These are phyloP conservation scores for Ophiosphaerella herpotricha DNA, from an alignment of 2,329 filamentous ascomycete genomes.

Conservation along the genomic window DNA sequence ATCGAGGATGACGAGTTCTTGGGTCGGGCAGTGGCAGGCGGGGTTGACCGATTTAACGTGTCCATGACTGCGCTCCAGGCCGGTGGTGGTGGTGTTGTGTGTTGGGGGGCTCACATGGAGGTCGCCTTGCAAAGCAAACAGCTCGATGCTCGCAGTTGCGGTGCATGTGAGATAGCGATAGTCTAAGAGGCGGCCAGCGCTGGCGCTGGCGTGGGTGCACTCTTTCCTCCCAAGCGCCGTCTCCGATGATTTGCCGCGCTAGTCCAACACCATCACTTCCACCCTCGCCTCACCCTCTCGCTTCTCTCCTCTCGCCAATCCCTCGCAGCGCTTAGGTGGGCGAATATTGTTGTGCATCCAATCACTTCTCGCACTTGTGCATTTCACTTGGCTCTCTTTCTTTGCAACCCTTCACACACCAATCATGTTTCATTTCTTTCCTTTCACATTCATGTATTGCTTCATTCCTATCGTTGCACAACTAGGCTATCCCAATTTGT, in stretches of 20 bases:
- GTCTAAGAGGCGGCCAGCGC: constrained; percentile 7
- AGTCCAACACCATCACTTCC: constrained; percentile 2
- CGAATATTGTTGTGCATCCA: not conserved
- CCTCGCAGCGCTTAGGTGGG: constrained; percentile 6
- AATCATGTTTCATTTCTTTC: not conserved
- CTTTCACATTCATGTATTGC: not conserved
- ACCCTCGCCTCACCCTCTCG: not conserved
- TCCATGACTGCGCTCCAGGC: constrained; percentile 33
- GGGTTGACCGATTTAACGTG: constrained; percentile 36
- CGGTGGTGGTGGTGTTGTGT: constrained; percentile 11
- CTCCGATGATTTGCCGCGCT: constrained; percentile 17
- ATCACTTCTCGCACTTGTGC: not conserved
- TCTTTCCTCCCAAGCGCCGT: constrained; percentile 12
- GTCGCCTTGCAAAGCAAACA: constrained; percentile 17
- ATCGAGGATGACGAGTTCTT: constrained; percentile 25
- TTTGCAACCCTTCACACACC: not conserved
- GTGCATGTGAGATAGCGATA: constrained; percentile 9
- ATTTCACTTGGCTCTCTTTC: not conserved
- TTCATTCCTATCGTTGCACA: not conserved
- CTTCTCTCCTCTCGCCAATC: constrained; percentile 1
- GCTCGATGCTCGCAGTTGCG: constrained; percentile 20
- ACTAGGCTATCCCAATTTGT: no score
- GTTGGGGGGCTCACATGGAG: constrained; percentile 24
- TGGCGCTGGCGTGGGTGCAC: constrained; percentile 3
- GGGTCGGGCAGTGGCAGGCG: constrained; percentile 34